These are phyloP conservation scores for Sparassis latifolia DNA, from an alignment of 1,284 basidiomycete species.

Conservation along the genomic window DNA sequence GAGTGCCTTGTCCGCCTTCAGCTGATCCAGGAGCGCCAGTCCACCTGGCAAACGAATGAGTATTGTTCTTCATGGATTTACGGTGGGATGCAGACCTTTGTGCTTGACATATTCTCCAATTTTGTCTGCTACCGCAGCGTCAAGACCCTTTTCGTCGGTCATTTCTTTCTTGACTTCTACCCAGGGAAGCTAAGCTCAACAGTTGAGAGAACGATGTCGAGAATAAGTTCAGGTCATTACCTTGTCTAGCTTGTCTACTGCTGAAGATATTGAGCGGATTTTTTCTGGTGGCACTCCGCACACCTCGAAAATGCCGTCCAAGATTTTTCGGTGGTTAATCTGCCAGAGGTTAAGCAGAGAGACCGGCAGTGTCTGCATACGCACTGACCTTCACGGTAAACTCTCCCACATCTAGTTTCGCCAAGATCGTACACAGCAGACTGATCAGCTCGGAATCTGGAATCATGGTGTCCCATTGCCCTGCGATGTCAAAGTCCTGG, in stretches of 20 bases:
- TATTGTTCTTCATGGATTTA: background rate
- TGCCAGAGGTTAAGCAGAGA: conserved; percentile 23
- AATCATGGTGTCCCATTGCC: conserved; percentile 92
- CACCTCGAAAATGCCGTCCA: conserved; percentile 96
- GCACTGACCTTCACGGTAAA: conserved; percentile 86
- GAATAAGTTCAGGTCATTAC: conserved; percentile 28
- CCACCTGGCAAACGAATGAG: conserved; percentile 47
- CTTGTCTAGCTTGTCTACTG: conserved; percentile 99
- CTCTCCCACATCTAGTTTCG: conserved; percentile 83
- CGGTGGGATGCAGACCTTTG: conserved; percentile 53
- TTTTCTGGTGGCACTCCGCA: conserved; percentile 93
- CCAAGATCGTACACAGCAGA: conserved; percentile 78
- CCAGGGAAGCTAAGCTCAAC: conserved; percentile 67
- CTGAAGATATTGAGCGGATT: conserved; percentile 92
- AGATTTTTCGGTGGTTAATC: conserved; percentile 95
- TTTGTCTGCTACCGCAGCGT: conserved; percentile 79
- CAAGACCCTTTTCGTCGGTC: conserved; percentile 92
- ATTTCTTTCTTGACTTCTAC: conserved; percentile 92
- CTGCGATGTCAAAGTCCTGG: conserved; percentile 96
- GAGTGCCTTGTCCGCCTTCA: conserved; percentile 66
- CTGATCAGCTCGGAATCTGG: conserved; percentile 92
- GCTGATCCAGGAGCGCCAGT: conserved; percentile 67
- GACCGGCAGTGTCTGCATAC: background rate
- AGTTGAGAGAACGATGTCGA: background rate
- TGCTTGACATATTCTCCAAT: conserved; percentile 97